These are phyloP conservation scores for Lentithecium fluviatile DNA, from an alignment of 495 filamentous ascomycete genomes.

Conservation along the genomic window DNA sequence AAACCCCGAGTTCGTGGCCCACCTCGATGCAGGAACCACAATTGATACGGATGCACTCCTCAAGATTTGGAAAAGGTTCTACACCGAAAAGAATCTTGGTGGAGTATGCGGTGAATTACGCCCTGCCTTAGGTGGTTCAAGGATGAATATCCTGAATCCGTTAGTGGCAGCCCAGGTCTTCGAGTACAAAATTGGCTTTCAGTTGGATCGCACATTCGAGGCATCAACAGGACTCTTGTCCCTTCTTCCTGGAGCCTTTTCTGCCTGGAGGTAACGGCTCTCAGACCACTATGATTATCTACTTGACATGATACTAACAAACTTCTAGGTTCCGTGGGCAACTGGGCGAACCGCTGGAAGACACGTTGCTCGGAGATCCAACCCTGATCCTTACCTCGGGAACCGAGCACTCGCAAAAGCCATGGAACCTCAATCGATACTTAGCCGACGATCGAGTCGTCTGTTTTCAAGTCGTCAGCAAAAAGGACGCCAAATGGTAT, in stretches of 20 bases:
- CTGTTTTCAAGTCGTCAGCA: not conserved
- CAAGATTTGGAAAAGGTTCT: constrained; percentile 94
- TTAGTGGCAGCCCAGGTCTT: not conserved
- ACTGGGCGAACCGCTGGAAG: not conserved
- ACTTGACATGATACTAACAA: not conserved
- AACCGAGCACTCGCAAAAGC: too few relatives aligned
- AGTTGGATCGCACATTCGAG: not conserved
- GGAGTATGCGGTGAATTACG: constrained; percentile 99
- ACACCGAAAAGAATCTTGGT: constrained; percentile 97
- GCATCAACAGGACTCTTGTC: not conserved
- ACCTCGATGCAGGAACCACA: constrained; percentile 95
- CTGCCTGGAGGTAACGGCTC: not conserved
- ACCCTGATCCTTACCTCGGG: too few relatives aligned
- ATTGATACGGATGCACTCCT: constrained; percentile 87
- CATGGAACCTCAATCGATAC: too few relatives aligned
- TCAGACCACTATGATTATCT: not conserved
- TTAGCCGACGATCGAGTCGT: not conserved
- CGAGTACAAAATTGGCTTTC: not conserved
- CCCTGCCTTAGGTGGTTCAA: constrained; percentile 74
- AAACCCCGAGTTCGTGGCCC: constrained; percentile 93
- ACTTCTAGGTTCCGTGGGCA: not conserved
- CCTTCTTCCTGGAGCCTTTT: not conserved
- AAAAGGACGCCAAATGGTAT: not conserved
- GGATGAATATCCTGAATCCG: not conserved
- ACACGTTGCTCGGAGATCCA: not conserved